Base-by-base conservation (phyloP, 768 basidiomycete genomes). In the Leccinum rimulosum region DNA sequence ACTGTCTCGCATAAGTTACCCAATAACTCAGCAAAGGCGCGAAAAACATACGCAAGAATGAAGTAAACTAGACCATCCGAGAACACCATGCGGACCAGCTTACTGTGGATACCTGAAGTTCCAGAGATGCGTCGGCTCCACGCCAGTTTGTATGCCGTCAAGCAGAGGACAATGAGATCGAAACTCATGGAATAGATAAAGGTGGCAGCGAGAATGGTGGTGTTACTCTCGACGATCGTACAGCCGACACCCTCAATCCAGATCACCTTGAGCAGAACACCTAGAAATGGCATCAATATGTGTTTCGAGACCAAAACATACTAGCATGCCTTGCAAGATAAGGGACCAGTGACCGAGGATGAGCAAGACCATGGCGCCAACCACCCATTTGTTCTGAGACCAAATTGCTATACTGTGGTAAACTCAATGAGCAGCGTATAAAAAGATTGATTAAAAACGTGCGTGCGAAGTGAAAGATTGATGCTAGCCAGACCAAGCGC, bases 111-210 rank as follows among this genome's bases (percentile, higher is more conserved):
- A 70, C 74, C 61, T 70, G 48, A 50, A 30, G 43, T 31, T 6
- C 67, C 63, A 47, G 63, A 56, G 28, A 60, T 14, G 12, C 59
- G 63, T 36, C 55, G 61, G 10, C 59, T 59, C 72, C 70, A 71
- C 15, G 70, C 71, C 25, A 90, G 79, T 67, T 86, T 89, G 71
- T 81, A 84, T 12, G 79, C 81, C 38, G 82, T 88, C 62, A 90
- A 71, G 27, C 75, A 59, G 49, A 89, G 77, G 40, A 89, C 85
- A 30, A 80, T 58, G 22, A 87, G 73, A 68, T 90, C 89, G 67
- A 90, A 88, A 66, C 77, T 76, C 89, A 90, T 91, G 31, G 87
- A 84, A 64, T 90, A 90, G 33, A 89, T 85, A 70, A 89, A 90
- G 4, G 85, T 85, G 3, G 85, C 84, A 5, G 86, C 84, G 33